Conservation (phyloP, 805 yeast genomes). For the Saccharomycopsis guyanensis region DNA sequence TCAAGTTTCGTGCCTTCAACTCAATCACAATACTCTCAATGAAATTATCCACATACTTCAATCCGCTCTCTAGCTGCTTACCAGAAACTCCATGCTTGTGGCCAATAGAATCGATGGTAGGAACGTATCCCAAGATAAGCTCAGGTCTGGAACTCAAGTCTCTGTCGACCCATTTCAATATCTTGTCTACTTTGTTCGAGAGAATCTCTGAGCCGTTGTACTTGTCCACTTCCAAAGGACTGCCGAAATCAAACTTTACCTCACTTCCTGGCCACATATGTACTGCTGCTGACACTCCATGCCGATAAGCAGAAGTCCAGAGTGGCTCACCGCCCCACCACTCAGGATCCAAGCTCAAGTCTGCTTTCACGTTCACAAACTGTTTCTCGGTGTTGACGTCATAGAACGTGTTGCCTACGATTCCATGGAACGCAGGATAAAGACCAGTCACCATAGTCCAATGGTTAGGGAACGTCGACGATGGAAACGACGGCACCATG, state of each 20-base stretch:
- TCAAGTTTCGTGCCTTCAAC: conserved; percentile 46
- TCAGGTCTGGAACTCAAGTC: conserved; percentile 58
- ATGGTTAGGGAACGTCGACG: conserved; percentile 86
- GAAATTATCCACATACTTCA: conserved; percentile 59
- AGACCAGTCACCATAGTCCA: conserved; percentile 88
- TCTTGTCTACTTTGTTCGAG: conserved; percentile 46
- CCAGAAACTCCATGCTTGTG: conserved; percentile 69
- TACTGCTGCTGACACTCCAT: conserved; percentile 61
- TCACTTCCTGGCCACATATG: conserved; percentile 98
- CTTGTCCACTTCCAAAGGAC: conserved; percentile 47
- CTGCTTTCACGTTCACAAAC: conserved; percentile 57
- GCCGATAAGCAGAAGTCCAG: conserved; percentile 68
- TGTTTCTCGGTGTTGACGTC: conserved; percentile 50
- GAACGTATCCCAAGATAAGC: conserved; percentile 68
- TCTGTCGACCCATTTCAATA: conserved; percentile 62
- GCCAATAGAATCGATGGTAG: conserved; percentile 73
- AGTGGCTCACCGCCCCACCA: conserved; percentile 81
- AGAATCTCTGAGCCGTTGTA: conserved; percentile 61
- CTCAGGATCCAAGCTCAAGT: conserved; percentile 41
- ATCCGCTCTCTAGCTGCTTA: conserved; percentile 42
- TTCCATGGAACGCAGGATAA: conserved; percentile 78
- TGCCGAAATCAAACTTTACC: conserved; percentile 44
- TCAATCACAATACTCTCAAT: conserved; percentile 43
- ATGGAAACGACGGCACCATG: conserved; percentile 82
- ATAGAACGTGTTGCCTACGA: conserved; percentile 73